phyloP scores from a whole-genome alignment of 2,329 filamentous ascomycete genomes.

The Sporothrix phasma region DNA sequence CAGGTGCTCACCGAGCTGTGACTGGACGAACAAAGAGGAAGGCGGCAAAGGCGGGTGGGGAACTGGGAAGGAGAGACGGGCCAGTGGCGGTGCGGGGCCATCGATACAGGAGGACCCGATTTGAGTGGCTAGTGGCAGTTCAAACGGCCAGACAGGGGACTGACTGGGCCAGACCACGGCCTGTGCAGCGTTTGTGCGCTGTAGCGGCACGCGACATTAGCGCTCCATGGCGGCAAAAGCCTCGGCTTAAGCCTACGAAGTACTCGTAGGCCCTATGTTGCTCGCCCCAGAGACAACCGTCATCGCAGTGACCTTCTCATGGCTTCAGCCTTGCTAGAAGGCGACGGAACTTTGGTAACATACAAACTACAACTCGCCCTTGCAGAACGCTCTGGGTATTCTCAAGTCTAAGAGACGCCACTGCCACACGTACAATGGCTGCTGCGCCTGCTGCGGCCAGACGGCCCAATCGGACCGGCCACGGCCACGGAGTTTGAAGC shows the following conservation, averaged over 20 bases:
- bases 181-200: neutral
- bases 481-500: conserved; percentile 15
- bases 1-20: neutral
- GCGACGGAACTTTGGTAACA: neutral
- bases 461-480: neutral
- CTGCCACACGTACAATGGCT: conserved; percentile 5
- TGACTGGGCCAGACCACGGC: neutral
- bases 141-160: no score
- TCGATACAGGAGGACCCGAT: no score
- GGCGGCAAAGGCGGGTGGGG: neutral
- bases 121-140: no score
- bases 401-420: neutral
- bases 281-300: neutral
- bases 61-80: neutral
- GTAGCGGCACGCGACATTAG: neutral
- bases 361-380: neutral
- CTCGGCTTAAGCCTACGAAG: conserved; percentile 10
- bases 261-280: neutral
- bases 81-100: no score
- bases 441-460: neutral
- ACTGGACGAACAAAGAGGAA: neutral
- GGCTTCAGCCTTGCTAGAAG: neutral
- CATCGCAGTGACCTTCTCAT: neutral
- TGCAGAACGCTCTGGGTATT: no score
- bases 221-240: conserved; percentile 7